Percentiles rank a stretch among this genome's conserved stretches.
phyloP scores from a whole-genome alignment of 495 filamentous ascomycete species.

The Penicillium cataractarum region DNA sequence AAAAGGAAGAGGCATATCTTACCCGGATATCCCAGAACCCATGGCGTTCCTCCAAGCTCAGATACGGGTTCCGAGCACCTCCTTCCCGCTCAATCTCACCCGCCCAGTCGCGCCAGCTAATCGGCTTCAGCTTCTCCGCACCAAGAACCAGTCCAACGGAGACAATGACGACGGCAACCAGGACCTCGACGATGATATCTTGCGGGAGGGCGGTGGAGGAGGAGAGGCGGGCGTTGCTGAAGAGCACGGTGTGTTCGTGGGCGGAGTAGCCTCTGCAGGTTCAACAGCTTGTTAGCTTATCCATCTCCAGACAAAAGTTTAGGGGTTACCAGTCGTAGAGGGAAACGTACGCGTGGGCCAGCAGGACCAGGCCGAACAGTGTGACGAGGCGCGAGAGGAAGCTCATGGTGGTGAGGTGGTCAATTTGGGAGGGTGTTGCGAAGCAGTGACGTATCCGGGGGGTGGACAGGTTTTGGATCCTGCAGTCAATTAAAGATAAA shows the following conservation, averaged over 20 bases:
- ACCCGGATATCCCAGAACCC: slow-evolving; percentile 75
- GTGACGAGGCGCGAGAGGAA: slow-evolving; percentile 67
- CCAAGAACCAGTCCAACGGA: slow-evolving; percentile 73
- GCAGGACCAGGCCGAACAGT: slow-evolving; percentile 64
- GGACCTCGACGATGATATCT: slow-evolving; percentile 69
- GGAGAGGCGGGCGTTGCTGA: slow-evolving; percentile 57
- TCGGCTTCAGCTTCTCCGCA: slow-evolving; percentile 70
- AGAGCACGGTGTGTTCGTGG: slow-evolving; percentile 76
- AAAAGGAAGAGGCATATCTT: slow-evolving; percentile 44
- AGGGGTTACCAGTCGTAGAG: neutral
- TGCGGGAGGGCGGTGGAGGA: slow-evolving; percentile 55
- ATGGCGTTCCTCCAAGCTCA: slow-evolving; percentile 59
- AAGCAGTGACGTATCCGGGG: neutral
- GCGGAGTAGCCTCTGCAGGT: slow-evolving; percentile 76
- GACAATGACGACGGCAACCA: slow-evolving; percentile 64
- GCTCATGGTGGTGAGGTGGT: slow-evolving; percentile 53
- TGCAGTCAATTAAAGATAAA: neutral
- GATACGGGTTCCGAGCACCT: slow-evolving; percentile 53
- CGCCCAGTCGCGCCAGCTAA: slow-evolving; percentile 83
- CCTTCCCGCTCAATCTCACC: slow-evolving; percentile 77
- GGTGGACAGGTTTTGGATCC: neutral
- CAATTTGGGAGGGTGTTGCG: neutral
- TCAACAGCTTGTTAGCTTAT: neutral
- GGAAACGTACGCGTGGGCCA: slow-evolving; percentile 70
- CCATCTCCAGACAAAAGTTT: neutral